A percentile compares a stretch with the other conserved stretches of the same genome.
These are phyloP conservation scores for Penicillium robsamsonii DNA, from an alignment of 495 filamentous ascomycete species.

Conservation along the genomic window DNA sequence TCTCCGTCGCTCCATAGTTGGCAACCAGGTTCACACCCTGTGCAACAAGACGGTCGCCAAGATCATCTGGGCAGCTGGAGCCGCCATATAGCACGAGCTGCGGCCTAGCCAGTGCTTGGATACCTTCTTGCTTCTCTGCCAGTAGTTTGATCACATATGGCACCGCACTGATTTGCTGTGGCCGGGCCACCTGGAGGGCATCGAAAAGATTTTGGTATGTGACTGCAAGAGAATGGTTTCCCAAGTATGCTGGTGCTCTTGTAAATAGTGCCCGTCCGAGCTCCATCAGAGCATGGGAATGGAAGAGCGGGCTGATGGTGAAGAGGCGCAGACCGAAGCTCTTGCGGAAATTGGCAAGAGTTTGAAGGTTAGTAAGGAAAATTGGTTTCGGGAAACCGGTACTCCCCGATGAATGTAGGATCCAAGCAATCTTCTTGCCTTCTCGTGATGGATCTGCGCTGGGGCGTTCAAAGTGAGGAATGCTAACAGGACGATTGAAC, in stretches of 20 bases:
- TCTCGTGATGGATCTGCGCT: conserved; percentile 14
- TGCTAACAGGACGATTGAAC: conserved; percentile 20
- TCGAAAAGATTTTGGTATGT: conserved; percentile 52
- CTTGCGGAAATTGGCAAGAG: conserved; percentile 38
- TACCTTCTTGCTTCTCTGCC: conserved; percentile 47
- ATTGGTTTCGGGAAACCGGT: conserved; percentile 61
- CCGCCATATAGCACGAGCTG: conserved; percentile 52
- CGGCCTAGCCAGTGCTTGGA: conserved; percentile 42
- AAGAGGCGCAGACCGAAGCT: conserved; percentile 40
- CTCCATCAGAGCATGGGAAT: conserved; percentile 48
- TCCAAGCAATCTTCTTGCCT: conserved; percentile 46
- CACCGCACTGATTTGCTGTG: conserved; percentile 54
- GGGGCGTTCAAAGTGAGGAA: conserved; percentile 15
- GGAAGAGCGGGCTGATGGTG: conserved; percentile 54
- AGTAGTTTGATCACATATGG: conserved; percentile 57
- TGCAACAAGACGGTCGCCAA: conserved; percentile 53
- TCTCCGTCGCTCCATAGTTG: conserved; percentile 55
- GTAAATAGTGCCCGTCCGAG: conserved; percentile 47
- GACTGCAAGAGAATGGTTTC: conserved; percentile 49
- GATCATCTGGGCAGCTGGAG: conserved; percentile 53
- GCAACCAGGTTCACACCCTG: conserved; percentile 55
- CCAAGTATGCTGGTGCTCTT: conserved; percentile 45
- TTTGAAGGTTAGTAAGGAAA: conserved; percentile 34
- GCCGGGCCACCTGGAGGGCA: conserved; percentile 43
- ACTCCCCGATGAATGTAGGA: conserved; percentile 57